phyloP scores from a whole-genome alignment of 1,284 basidiomycete genomes.

The Athelia psychrophila region DNA sequence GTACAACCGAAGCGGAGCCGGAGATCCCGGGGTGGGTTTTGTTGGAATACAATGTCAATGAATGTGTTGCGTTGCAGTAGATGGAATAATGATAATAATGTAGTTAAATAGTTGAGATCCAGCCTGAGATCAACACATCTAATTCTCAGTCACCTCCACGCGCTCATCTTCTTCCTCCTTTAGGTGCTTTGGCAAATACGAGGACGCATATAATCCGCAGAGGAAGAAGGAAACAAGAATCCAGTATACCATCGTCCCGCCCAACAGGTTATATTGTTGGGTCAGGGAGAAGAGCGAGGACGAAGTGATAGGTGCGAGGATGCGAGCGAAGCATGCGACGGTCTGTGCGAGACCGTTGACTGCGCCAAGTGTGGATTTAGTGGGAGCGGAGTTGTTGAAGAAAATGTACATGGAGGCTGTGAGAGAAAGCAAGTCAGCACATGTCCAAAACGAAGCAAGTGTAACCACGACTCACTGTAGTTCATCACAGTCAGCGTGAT shows the following conservation, averaged over 20 bases:
- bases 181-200: background rate
- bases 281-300: slow-evolving; percentile 49
- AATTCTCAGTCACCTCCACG: no score
- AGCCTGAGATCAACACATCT: no score
- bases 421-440: background rate
- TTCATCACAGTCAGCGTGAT: slow-evolving; percentile 20
- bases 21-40: no score
- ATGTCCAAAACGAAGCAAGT: background rate
- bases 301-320: slow-evolving; percentile 47
- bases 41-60: no score
- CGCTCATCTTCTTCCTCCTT: background rate
- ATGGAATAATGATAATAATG: no score
- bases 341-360: slow-evolving; percentile 65
- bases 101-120: no score
- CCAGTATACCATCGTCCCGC: slow-evolving; percentile 42
- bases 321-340: slow-evolving; percentile 42
- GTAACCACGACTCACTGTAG: slow-evolving; percentile 32
- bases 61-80: no score
- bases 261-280: slow-evolving; percentile 37
- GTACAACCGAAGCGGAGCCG: no score
- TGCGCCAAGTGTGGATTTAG: slow-evolving; percentile 44
- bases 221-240: slow-evolving; percentile 29
- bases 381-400: slow-evolving; percentile 45
- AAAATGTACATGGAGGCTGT: slow-evolving; percentile 47
- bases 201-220: slow-evolving; percentile 5